phyloP scores from a whole-genome alignment of 768 basidiomycete genomes.

The Tylopilus felleus region DNA sequence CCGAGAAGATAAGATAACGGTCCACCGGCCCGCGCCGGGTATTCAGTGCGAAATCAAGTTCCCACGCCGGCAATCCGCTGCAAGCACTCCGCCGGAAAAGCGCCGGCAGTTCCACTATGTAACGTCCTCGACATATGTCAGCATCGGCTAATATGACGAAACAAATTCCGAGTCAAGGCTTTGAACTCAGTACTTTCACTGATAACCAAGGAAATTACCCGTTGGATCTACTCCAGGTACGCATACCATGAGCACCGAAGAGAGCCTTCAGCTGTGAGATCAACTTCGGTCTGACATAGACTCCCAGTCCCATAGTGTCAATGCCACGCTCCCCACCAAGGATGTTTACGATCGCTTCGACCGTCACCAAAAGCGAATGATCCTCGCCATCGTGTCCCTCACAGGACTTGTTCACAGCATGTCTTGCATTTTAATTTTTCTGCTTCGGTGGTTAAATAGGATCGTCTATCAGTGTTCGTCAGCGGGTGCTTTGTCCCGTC shows the following conservation, averaged over 20 bases:
- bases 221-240: neutral
- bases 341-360: constrained; percentile 61
- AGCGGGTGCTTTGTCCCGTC: constrained; percentile 69
- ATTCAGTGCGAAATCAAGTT: neutral
- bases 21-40: too few species aligned
- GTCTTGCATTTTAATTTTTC: constrained; percentile 14
- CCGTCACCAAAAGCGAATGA: constrained; percentile 43
- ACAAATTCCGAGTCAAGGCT: neutral
- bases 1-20: neutral
- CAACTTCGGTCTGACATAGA: neutral
- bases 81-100: too few species aligned
- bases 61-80: neutral
- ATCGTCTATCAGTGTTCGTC: constrained; percentile 52
- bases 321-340: constrained; percentile 10
- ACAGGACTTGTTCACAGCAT: constrained; percentile 63
- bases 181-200: neutral
- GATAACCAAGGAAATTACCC: neutral
- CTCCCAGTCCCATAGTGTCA: neutral
- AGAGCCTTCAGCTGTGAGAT: constrained; percentile 24
- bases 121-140: neutral
- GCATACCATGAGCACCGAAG: constrained; percentile 26
- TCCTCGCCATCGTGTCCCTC: constrained; percentile 56
- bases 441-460: neutral
- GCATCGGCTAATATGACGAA: neutral
- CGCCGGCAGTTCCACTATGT: too few species aligned